These are phyloP conservation scores for Scytalidium lignicola DNA, from an alignment of 2,329 filamentous ascomycete species.

Conservation along the genomic window DNA sequence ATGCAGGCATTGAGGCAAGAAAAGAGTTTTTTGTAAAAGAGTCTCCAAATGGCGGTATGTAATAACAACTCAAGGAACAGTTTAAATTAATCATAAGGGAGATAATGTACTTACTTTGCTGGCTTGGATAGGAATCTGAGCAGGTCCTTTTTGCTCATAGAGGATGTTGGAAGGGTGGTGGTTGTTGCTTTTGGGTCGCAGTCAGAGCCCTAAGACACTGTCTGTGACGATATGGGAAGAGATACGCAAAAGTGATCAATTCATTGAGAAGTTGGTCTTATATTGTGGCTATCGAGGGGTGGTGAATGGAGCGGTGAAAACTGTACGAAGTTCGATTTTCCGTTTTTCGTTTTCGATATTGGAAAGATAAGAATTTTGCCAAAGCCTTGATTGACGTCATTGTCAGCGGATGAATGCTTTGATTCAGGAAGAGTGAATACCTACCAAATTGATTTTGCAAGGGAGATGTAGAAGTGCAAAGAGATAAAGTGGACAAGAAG, in stretches of 20 bases:
- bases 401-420: too few relatives aligned
- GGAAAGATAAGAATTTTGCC: too few relatives aligned
- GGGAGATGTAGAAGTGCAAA: too few relatives aligned
- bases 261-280: not conserved
- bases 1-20: too few relatives aligned
- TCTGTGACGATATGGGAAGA: constrained; percentile 10
- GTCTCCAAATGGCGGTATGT: constrained; percentile 40
- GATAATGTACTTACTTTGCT: constrained; percentile 65
- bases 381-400: too few relatives aligned
- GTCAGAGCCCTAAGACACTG: constrained; percentile 16
- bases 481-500: too few relatives aligned
- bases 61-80: not conserved
- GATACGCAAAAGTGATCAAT: not conserved
- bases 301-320: too few relatives aligned
- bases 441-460: too few relatives aligned
- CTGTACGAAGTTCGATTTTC: too few relatives aligned
- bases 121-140: constrained; percentile 92
- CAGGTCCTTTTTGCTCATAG: constrained; percentile 89
- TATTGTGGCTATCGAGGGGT: not conserved
- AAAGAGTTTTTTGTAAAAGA: constrained; percentile 49
- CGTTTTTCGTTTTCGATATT: too few relatives aligned
- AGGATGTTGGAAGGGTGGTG: constrained; percentile 35
- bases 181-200: constrained; percentile 12
- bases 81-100: not conserved
- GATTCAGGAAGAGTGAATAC: too few relatives aligned